A percentile compares a stretch with the other conserved stretches of the same genome.
Evolutionary conservation across 116 monocot genomes (phyloP).

Genomic region (Papilionanthe hybrid): DNA sequence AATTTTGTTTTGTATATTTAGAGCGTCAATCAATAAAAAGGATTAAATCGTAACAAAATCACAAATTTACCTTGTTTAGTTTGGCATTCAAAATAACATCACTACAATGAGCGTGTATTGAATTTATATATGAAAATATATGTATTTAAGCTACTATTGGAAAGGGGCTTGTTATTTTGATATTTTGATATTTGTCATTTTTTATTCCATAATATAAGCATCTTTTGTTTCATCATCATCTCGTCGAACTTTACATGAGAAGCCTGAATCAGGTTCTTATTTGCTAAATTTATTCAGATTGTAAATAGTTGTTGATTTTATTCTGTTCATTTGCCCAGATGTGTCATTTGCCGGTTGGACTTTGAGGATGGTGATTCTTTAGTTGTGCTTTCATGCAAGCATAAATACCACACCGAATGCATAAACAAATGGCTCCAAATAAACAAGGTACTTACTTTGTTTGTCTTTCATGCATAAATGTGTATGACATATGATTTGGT

Average conservation of each 20-base stretch:
- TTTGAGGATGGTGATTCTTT: constrained; percentile 81
- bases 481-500: constrained; percentile 2
- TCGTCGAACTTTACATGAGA: background rate
- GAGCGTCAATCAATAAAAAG: background rate
- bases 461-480: background rate
- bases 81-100: background rate
- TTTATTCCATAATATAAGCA: background rate
- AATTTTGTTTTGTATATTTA: background rate
- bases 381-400: constrained; percentile 84
- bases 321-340: constrained; percentile 32
- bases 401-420: constrained; percentile 81
- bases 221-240: background rate
- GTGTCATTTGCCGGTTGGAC: constrained; percentile 94
- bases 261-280: background rate
- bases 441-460: constrained; percentile 72
- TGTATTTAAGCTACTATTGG: background rate
- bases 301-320: background rate
- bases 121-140: background rate
- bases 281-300: background rate
- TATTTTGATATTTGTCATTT: background rate
- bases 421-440: constrained; percentile 95
- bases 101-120: background rate
- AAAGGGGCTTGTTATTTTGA: background rate
- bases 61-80: background rate
- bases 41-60: background rate